Conservation (phyloP, 75 land plant species). For the Pseudotsuga menziesii region DNA sequence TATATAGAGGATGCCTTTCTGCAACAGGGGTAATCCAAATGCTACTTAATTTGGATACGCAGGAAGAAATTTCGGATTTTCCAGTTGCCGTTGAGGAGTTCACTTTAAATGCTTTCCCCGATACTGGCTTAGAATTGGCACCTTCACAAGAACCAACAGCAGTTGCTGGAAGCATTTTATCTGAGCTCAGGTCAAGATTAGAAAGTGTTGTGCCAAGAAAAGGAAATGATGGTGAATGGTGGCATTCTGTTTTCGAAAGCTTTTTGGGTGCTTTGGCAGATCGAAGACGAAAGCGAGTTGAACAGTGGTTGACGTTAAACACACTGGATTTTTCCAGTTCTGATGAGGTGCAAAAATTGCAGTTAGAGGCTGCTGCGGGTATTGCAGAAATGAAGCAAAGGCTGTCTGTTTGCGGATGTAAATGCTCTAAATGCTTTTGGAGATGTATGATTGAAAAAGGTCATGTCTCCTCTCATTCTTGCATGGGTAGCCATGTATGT, state of each 20-base stretch:
- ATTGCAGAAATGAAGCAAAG: slow-evolving; percentile 18
- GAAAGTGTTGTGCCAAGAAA: slow-evolving; percentile 14
- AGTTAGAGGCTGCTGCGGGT: slow-evolving; percentile 9
- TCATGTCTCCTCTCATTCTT: slow-evolving; percentile 26
- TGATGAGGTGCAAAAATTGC: slow-evolving; percentile 29
- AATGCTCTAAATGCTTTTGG: slow-evolving; percentile 26
- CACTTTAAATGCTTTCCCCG: not conserved
- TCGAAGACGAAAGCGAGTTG: slow-evolving; percentile 16
- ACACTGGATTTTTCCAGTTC: slow-evolving; percentile 16
- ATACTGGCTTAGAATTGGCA: not conserved
- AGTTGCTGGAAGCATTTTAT: slow-evolving; percentile 8
- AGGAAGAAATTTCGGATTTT: not conserved
- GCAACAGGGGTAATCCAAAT: not conserved
- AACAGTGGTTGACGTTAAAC: slow-evolving; percentile 20
- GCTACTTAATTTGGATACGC: not conserved
- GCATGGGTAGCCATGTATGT: slow-evolving; percentile 20
- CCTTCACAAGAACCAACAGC: not conserved
- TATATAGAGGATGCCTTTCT: slow-evolving; percentile 12
- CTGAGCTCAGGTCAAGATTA: slow-evolving; percentile 8
- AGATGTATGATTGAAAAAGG: slow-evolving; percentile 18
- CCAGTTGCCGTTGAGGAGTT: not conserved
- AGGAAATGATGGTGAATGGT: slow-evolving; percentile 16
- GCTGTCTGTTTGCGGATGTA: slow-evolving; percentile 24
- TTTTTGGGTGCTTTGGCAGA: slow-evolving; percentile 23
- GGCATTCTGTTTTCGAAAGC: slow-evolving; percentile 21